Percentiles rank a stretch among this genome's conserved stretches.
Conservation (phyloP, 495 filamentous ascomycete genomes). For the Talaromyces adpressus region DNA sequence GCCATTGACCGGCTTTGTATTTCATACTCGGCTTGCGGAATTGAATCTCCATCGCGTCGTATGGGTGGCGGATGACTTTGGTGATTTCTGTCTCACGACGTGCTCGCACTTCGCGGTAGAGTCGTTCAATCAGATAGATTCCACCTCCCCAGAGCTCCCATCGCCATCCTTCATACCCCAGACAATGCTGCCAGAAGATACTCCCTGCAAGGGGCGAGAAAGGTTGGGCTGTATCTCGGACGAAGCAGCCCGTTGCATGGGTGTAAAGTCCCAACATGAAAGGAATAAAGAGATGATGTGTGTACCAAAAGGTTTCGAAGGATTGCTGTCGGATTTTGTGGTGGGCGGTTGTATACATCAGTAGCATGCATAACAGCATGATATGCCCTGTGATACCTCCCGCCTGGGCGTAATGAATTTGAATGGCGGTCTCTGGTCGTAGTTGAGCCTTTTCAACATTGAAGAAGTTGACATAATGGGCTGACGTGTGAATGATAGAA, state of each 20-base stretch:
- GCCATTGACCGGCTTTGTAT: slow-evolving; percentile 97
- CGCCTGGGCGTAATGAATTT: slow-evolving; percentile 86
- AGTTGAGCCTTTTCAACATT: slow-evolving; percentile 86
- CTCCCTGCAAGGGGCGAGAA: slow-evolving; percentile 78
- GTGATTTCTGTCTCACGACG: slow-evolving; percentile 80
- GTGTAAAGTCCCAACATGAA: slow-evolving; percentile 93
- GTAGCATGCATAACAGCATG: slow-evolving; percentile 96
- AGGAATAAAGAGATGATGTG: slow-evolving; percentile 93
- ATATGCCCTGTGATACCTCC: slow-evolving; percentile 95
- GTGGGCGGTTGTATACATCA: slow-evolving; percentile 97
- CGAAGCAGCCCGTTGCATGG: slow-evolving; percentile 93
- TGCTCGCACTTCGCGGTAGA: slow-evolving; percentile 86
- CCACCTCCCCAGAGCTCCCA: slow-evolving; percentile 90
- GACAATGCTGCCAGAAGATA: slow-evolving; percentile 84
- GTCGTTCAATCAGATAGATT: slow-evolving; percentile 78
- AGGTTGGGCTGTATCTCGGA: slow-evolving; percentile 62
- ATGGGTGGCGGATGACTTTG: slow-evolving; percentile 94
- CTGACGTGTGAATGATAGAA: slow-evolving; percentile 64
- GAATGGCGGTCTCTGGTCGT: slow-evolving; percentile 70
- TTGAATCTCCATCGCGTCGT: slow-evolving; percentile 95
- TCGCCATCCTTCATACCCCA: slow-evolving; percentile 95
- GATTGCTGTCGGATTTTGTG: slow-evolving; percentile 90
- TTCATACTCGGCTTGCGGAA: slow-evolving; percentile 93
- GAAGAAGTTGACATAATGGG: slow-evolving; percentile 98
- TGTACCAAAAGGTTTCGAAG: slow-evolving; percentile 99